A percentile compares a stretch with the other conserved stretches of the same genome.
These are phyloP conservation scores for Polyporus tsugae DNA, from an alignment of 1,284 basidiomycete genomes.

Conservation along the genomic window DNA sequence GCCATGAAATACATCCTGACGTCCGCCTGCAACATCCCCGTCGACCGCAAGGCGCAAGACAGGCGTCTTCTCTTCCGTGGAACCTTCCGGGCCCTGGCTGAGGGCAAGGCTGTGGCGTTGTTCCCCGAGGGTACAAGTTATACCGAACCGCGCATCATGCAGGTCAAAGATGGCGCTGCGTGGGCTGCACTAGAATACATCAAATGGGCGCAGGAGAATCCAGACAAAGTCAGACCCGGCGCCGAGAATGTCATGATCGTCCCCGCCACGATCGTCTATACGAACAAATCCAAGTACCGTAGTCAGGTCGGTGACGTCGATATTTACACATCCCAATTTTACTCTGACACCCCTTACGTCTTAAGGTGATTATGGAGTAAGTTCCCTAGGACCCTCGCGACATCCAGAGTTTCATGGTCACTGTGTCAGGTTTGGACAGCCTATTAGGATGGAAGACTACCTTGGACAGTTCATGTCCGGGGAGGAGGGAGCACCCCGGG, in stretches of 20 bases:
- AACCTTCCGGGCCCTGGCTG: conserved; percentile 86
- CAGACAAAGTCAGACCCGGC: conserved; percentile 50
- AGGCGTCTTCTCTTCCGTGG: conserved; percentile 89
- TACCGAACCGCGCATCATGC: conserved; percentile 92
- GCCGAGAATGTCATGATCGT: conserved; percentile 64
- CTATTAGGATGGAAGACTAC: conserved; percentile 81
- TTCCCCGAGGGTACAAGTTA: conserved; percentile 95
- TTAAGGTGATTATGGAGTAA: conserved; percentile 76
- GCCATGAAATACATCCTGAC: conserved; percentile 78
- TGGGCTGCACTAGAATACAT: conserved; percentile 96
- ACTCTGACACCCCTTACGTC: conserved; percentile 17
- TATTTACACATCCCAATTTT: conserved; percentile 15
- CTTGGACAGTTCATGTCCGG: conserved; percentile 79
- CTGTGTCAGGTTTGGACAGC: conserved; percentile 76
- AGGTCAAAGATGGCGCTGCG: conserved; percentile 94
- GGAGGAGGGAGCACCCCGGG: conserved; percentile 73
- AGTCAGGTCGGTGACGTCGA: conserved; percentile 64
- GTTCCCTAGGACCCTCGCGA: conserved; percentile 35
- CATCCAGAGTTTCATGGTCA: conserved; percentile 8
- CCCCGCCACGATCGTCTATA: conserved; percentile 92
- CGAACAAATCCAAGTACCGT: conserved; percentile 94
- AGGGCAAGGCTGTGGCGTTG: conserved; percentile 85
- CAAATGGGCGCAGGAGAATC: conserved; percentile 73
- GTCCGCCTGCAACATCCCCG: conserved; percentile 94
- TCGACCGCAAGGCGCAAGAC: conserved; percentile 78